Base-by-base conservation (phyloP, 768 basidiomycete species). In the Termitomyces sp. region DNA sequence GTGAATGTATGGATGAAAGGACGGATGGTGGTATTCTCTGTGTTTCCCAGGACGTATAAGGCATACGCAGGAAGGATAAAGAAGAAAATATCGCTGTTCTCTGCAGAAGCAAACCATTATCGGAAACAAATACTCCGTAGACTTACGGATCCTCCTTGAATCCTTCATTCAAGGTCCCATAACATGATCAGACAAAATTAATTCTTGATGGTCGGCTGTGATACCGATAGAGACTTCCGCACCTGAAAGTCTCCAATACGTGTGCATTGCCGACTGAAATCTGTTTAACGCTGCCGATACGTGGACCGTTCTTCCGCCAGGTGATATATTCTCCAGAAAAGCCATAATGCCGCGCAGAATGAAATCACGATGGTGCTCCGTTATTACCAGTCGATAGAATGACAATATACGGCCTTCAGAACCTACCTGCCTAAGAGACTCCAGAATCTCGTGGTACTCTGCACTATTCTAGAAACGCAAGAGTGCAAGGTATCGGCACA, bases 381-480 rank as follows among this genome's bases (percentile, higher is more conserved):
- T 64, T 38, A 75, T 62, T 29, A 73, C 54, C 25, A 70, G 69
- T 3, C 59, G 61, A 50, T 71, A 75, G 2, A 68, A 67, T 7
- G 69, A 58, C 43, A 63, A 68, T 55, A 72, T 59, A n/a, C 51
- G 59, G 4, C 7, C 41, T n/a, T 6, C 17, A 42, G 9, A 12
- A 2, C 6, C 21, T 42, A 8, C 21, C 41, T 67, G 62, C 16
- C 63, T 54, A 19, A 72, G 60, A 12, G 71, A 72, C 23, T 69
- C 59, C 5, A 82, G 66, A 11, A 75, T 75, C 44, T 76, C 65
- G 23, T 65, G 62, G 60, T 83, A 85, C 12, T 73, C 74, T 9
- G 69, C 66, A 61, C 81, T 77, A 57, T 85, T 85, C 14, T 84
- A 72, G 59, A 82, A 85, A n/a, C 83, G 77, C 0, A 85, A 68